Evolutionary conservation across 768 basidiomycete genomes (phyloP).

Genomic region (Amanita rubescens): DNA sequence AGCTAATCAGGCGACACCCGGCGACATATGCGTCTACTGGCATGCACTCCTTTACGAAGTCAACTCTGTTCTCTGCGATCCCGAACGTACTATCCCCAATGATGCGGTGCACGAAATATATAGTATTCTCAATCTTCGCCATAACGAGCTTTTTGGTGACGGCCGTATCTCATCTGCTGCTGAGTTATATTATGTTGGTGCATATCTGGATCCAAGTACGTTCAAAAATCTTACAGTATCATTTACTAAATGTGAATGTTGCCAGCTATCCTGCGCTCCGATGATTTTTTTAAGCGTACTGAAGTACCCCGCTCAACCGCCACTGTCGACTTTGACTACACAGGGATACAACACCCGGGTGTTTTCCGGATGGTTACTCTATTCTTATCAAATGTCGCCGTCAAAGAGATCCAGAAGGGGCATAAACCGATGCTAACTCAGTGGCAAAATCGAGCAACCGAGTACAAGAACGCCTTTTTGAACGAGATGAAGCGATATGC

Average conservation of each 20-base stretch:
- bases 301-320: background rate
- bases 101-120: conserved; percentile 13
- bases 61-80: conserved; percentile 9
- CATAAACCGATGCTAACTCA: conserved; percentile 5
- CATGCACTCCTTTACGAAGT: conserved; percentile 14
- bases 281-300: background rate
- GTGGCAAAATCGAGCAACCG: conserved; percentile 13
- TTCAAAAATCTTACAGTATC: background rate
- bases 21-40: conserved; percentile 24
- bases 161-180: conserved; percentile 12
- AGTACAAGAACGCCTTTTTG: conserved; percentile 12
- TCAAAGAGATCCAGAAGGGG: conserved; percentile 13
- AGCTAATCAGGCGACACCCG: conserved; percentile 19
- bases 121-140: conserved; percentile 16
- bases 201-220: conserved; percentile 20
- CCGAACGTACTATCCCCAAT: background rate
- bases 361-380: conserved; percentile 9
- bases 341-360: conserved; percentile 9
- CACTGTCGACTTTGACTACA: background rate
- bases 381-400: conserved; percentile 8
- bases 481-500: conserved; percentile 15
- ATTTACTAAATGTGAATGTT: background rate
- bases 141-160: conserved; percentile 16
- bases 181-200: conserved; percentile 16
- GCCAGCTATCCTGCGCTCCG: background rate